These are phyloP conservation scores for Hygrophorus russula DNA, from an alignment of 768 basidiomycete species.

Conservation along the genomic window DNA sequence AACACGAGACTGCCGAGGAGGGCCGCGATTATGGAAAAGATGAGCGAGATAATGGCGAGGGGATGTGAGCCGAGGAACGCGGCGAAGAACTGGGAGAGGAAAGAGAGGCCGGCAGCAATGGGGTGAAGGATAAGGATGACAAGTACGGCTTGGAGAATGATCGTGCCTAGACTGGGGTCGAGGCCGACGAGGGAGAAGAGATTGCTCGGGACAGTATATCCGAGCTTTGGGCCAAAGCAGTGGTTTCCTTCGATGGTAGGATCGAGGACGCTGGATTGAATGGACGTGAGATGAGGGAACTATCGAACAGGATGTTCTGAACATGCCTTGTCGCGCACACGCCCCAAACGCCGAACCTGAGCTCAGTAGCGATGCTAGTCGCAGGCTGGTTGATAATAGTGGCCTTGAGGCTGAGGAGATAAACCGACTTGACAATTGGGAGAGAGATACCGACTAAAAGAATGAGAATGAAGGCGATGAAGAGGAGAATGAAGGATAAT, in stretches of 20 bases:
- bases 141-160: conserved; percentile 38
- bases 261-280: conserved; percentile 16
- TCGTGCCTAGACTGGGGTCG: conserved; percentile 28
- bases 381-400: conserved; percentile 18
- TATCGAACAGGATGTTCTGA: background rate
- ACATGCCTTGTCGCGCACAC: conserved; percentile 52
- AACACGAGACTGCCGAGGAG: conserved; percentile 45
- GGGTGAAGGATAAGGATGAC: conserved; percentile 60
- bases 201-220: conserved; percentile 49
- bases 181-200: conserved; percentile 33
- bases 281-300: background rate
- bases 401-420: conserved; percentile 40
- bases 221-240: conserved; percentile 59
- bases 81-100: conserved; percentile 38
- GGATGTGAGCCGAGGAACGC: conserved; percentile 49
- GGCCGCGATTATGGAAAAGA: conserved; percentile 45
- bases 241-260: conserved; percentile 24
- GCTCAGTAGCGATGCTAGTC: conserved; percentile 44
- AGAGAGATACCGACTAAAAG: conserved; percentile 68
- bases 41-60: conserved; percentile 45
- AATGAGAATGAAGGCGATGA: conserved; percentile 58
- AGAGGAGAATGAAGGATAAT: conserved; percentile 36
- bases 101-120: conserved; percentile 47
- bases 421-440: conserved; percentile 63
- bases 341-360: conserved; percentile 79